These are phyloP conservation scores for Cardamine occulta DNA, from an alignment of 345 rosid genomes.

Conservation along the genomic window DNA sequence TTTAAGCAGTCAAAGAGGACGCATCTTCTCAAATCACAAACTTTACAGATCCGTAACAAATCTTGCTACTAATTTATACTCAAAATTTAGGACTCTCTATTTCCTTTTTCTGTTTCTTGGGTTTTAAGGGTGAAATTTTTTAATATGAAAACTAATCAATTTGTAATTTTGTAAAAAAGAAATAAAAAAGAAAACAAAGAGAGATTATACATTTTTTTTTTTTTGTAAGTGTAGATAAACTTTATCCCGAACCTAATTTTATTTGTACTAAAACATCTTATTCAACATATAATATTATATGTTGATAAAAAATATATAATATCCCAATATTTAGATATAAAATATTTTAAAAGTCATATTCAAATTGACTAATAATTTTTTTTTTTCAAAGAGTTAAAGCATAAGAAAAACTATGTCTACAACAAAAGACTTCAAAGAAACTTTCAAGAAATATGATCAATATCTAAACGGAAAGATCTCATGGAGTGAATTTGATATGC, in stretches of 20 bases:
- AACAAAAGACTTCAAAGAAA: not conserved
- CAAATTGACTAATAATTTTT: not conserved
- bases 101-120: too few species aligned
- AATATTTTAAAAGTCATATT: not conserved
- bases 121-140: too few species aligned
- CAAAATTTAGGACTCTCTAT: too few species aligned
- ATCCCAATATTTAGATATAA: too few species aligned
- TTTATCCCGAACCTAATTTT: not conserved
- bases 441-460: constrained; percentile 8
- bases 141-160: not conserved
- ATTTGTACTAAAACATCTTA: not conserved
- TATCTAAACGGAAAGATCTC: constrained; percentile 1
- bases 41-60: not conserved
- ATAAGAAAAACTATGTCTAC: not conserved
- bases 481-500: not conserved
- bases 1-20: constrained; percentile 41
- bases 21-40: not conserved
- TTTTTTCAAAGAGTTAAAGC: not conserved
- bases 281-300: not conserved
- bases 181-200: not conserved
- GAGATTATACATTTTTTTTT: not conserved
- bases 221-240: not conserved
- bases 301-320: too few species aligned
- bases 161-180: not conserved
- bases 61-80: not conserved